These are phyloP conservation scores for Herpotrichia juniperi DNA, from an alignment of 2,329 filamentous ascomycete genomes.

Conservation along the genomic window DNA sequence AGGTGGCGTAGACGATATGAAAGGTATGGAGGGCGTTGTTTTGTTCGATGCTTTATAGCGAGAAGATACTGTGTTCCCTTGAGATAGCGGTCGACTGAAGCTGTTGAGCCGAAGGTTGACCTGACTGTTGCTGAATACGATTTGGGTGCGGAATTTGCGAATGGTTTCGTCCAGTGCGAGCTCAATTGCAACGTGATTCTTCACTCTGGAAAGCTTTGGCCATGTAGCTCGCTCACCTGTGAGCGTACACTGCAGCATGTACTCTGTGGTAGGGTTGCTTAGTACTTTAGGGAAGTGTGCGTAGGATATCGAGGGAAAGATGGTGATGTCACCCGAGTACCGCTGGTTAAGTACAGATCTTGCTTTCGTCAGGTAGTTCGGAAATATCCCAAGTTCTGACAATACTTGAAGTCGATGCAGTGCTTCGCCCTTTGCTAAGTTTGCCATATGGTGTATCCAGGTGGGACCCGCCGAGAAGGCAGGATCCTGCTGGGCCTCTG, in stretches of 20 bases:
- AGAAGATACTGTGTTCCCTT: slow-evolving; percentile 27
- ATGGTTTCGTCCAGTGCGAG: slow-evolving; percentile 80
- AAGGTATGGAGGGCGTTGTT: slow-evolving; percentile 24
- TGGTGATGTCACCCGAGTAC: slow-evolving; percentile 95
- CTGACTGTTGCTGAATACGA: slow-evolving; percentile 72
- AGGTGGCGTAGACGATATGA: slow-evolving; percentile 26
- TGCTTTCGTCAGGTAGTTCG: slow-evolving; percentile 78
- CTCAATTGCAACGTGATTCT: slow-evolving; percentile 88
- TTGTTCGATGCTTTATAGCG: slow-evolving; percentile 27
- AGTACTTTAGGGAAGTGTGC: slow-evolving; percentile 78
- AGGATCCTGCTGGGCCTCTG: slow-evolving; percentile 39
- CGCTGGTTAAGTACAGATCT: slow-evolving; percentile 85
- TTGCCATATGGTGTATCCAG: slow-evolving; percentile 72
- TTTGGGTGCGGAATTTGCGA: slow-evolving; percentile 68
- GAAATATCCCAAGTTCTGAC: slow-evolving; percentile 79
- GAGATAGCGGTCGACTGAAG: slow-evolving; percentile 30
- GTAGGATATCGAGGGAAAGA: slow-evolving; percentile 78
- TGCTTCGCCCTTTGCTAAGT: slow-evolving; percentile 78
- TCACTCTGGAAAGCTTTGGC: slow-evolving; percentile 84
- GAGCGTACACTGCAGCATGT: slow-evolving; percentile 80
- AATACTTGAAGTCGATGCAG: slow-evolving; percentile 81
- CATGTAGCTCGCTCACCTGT: slow-evolving; percentile 87
- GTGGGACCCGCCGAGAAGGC: slow-evolving; percentile 53
- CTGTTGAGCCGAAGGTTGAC: slow-evolving; percentile 45
- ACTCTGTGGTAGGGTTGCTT: slow-evolving; percentile 82